A percentile compares a stretch with the other conserved stretches of the same genome.
Conservation (phyloP, 345 rosid genomes). For the Linum trigynum region DNA sequence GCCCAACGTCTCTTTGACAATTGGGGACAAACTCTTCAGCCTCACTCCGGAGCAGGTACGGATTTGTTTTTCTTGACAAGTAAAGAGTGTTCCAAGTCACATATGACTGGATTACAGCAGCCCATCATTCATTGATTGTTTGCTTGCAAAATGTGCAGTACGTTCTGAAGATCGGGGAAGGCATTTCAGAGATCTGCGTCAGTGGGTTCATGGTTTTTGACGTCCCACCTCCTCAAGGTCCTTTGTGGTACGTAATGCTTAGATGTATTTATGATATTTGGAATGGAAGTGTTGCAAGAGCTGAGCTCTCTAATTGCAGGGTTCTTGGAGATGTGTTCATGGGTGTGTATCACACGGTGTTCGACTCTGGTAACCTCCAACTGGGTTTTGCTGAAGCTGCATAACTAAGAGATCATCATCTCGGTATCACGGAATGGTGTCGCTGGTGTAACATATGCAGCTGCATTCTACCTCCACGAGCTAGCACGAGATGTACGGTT, state of each 20-base stretch:
- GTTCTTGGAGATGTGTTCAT: slow-evolving; percentile 74
- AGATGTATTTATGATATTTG: not conserved
- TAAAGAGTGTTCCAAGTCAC: too few species aligned
- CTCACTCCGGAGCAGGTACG: slow-evolving; percentile 67
- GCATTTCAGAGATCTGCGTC: slow-evolving; percentile 41
- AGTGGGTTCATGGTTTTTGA: slow-evolving; percentile 63
- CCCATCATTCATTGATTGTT: too few species aligned
- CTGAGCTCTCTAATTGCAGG: slow-evolving; percentile 25
- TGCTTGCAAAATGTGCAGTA: slow-evolving; percentile 33
- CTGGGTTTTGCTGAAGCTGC: slow-evolving; percentile 63
- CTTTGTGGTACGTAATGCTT: slow-evolving; percentile 42
- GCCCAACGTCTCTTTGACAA: slow-evolving; percentile 59
- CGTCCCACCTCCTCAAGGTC: slow-evolving; percentile 60
- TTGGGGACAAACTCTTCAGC: slow-evolving; percentile 42
- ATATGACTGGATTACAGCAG: too few species aligned
- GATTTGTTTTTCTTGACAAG: not conserved
- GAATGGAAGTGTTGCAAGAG: too few species aligned
- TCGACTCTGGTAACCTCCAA: slow-evolving; percentile 52
- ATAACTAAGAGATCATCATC: slow-evolving; percentile 4
- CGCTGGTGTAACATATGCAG: too few species aligned
- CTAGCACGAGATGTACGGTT: too few species aligned
- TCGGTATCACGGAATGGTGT: too few species aligned
- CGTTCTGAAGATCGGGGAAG: slow-evolving; percentile 49
- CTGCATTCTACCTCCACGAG: too few species aligned
- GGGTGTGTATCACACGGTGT: slow-evolving; percentile 71